phyloP scores from a whole-genome alignment of 2,329 filamentous ascomycete genomes.

The Chrysoporthe cubensis region DNA sequence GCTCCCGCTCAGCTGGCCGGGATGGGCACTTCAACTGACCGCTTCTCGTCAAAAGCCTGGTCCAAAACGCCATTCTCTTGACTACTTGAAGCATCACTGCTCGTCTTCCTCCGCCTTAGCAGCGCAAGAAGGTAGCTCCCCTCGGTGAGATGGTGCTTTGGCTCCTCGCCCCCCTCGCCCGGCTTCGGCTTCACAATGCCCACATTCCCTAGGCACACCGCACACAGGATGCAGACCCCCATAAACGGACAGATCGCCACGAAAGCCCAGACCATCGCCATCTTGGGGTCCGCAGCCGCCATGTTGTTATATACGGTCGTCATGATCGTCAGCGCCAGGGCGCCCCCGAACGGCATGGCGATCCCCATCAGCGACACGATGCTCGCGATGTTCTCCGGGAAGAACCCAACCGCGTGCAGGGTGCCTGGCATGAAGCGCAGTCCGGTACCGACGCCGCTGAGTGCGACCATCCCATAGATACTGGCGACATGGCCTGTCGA shows the following conservation, averaged over 20 bases:
- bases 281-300: slow-evolving; percentile 9
- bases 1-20: not conserved
- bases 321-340: slow-evolving; percentile 69
- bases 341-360: slow-evolving; percentile 65
- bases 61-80: not conserved
- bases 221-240: slow-evolving; percentile 36
- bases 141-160: slow-evolving; percentile 15
- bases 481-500: slow-evolving; percentile 50
- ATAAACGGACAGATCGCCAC: slow-evolving; percentile 65
- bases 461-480: slow-evolving; percentile 68
- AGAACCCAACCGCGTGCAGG: slow-evolving; percentile 66
- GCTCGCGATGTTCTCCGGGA: slow-evolving; percentile 58
- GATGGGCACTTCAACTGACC: slow-evolving; percentile 2
- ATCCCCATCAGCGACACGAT: slow-evolving; percentile 65
- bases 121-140: slow-evolving; percentile 19
- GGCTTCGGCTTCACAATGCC: slow-evolving; percentile 33
- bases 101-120: not conserved
- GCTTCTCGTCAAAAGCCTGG: not conserved
- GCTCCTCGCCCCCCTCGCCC: slow-evolving; percentile 17
- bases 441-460: slow-evolving; percentile 66
- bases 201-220: slow-evolving; percentile 40
- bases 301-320: slow-evolving; percentile 69
- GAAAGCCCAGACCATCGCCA: slow-evolving; percentile 67
- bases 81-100: not conserved
- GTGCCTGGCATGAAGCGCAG: slow-evolving; percentile 57